Evolutionary conservation across 2,329 filamentous ascomycete species (phyloP).

Genomic region (Cryoendolithus antarcticus): DNA sequence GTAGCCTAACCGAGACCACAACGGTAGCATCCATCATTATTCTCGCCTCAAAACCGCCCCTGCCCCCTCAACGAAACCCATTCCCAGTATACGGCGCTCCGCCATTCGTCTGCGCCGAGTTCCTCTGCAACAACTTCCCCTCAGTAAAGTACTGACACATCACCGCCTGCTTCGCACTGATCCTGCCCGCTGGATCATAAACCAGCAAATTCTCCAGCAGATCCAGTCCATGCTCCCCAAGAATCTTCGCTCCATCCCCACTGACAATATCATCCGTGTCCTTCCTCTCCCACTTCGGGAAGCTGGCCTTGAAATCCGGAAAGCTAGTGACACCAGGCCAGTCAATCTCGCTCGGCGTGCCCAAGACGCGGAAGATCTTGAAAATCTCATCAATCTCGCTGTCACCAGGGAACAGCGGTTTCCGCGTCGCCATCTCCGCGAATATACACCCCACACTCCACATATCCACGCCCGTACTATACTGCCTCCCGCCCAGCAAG

Average conservation of each 20-base stretch:
- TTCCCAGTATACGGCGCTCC: too few species aligned
- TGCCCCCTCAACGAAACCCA: too few species aligned
- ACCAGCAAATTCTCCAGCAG: constrained; percentile 61
- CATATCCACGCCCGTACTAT: constrained; percentile 91
- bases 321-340: constrained; percentile 94
- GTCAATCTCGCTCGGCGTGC: constrained; percentile 66
- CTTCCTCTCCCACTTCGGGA: constrained; percentile 80
- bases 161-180: constrained; percentile 80
- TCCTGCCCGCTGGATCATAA: constrained; percentile 75
- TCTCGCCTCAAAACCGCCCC: too few species aligned
- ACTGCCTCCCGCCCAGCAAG: constrained; percentile 77
- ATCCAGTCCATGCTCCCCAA: constrained; percentile 61
- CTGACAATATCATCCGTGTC: constrained; percentile 53
- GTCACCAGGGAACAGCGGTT: constrained; percentile 83
- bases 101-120: background rate
- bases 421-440: constrained; percentile 90
- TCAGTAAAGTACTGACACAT: constrained; percentile 65
- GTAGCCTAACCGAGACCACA: too few species aligned
- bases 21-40: too few species aligned
- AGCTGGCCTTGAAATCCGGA: constrained; percentile 84
- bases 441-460: constrained; percentile 94
- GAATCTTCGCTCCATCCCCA: constrained; percentile 33
- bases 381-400: constrained; percentile 92
- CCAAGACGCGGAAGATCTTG: constrained; percentile 75
- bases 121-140: constrained; percentile 7